A percentile compares a stretch with the other conserved stretches of the same genome.
phyloP scores from a whole-genome alignment of 225 moss, liverwort and hornwort species.

The Sphagnum tenellum region DNA sequence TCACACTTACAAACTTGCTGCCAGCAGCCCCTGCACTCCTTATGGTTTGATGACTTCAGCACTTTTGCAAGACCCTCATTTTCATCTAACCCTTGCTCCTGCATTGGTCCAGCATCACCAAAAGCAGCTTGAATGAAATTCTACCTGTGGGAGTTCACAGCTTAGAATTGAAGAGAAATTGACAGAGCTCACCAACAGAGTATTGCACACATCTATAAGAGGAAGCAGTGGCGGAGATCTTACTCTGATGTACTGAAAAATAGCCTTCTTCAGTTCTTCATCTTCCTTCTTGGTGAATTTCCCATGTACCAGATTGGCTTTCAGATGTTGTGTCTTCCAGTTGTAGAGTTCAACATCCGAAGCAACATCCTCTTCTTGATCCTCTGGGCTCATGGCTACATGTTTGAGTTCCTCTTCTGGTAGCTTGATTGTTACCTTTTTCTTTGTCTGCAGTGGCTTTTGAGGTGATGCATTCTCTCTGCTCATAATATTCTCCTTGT shows the following conservation, averaged over 20 bases:
- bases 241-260: conserved; percentile 40
- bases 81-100: not conserved
- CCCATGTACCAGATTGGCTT: conserved; percentile 27
- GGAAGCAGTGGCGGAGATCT: not conserved
- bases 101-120: not conserved
- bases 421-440: conserved; percentile 2
- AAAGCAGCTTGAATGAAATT: not conserved
- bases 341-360: not conserved
- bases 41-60: not conserved
- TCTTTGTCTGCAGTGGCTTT: not conserved
- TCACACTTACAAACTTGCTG: no score
- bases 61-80: not conserved
- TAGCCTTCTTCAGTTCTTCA: conserved; percentile 28
- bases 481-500: no score
- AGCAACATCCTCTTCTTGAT: not conserved
- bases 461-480: no score
- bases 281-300: conserved; percentile 32
- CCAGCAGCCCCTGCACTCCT: no score
- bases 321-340: conserved; percentile 24
- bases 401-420: not conserved
- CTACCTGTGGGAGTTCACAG: not conserved
- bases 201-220: no score
- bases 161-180: not conserved
- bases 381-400: not conserved
- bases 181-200: not conserved